Conservation (phyloP, 331 rosid genomes). For the Quercus phellos region DNA sequence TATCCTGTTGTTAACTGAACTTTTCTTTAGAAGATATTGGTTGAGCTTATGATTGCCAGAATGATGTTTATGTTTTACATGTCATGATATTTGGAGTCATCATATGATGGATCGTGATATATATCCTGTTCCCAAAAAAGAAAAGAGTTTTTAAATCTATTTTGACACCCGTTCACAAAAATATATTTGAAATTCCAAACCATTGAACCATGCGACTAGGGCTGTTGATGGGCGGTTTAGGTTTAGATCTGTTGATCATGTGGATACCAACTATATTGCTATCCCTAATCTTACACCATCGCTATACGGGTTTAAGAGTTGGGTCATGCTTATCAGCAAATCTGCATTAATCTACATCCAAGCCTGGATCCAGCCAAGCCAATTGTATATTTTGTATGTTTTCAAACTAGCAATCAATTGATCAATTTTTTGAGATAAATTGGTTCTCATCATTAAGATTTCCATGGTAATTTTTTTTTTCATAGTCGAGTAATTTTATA, state of each 20-base stretch:
- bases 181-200: background rate
- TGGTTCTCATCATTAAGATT: too few species aligned
- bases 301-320: too few species aligned
- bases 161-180: background rate
- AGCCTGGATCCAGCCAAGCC: too few species aligned
- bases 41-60: slow-evolving; percentile 4
- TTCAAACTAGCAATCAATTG: too few species aligned
- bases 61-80: background rate
- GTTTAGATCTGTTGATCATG: background rate
- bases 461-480: too few species aligned
- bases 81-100: background rate
- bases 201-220: background rate
- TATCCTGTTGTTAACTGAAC: background rate
- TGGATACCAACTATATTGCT: background rate
- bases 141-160: background rate
- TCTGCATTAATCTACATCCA: too few species aligned
- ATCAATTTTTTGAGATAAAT: too few species aligned
- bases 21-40: background rate
- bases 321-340: too few species aligned
- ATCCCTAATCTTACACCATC: too few species aligned
- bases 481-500: too few species aligned
- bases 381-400: too few species aligned
- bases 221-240: background rate
- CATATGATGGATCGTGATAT: slow-evolving; percentile 2
- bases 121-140: background rate